Percentiles rank a stretch among this genome's conserved stretches.
These are phyloP conservation scores for Fusarium luffae DNA, from an alignment of 2,329 filamentous ascomycete genomes.

Conservation along the genomic window DNA sequence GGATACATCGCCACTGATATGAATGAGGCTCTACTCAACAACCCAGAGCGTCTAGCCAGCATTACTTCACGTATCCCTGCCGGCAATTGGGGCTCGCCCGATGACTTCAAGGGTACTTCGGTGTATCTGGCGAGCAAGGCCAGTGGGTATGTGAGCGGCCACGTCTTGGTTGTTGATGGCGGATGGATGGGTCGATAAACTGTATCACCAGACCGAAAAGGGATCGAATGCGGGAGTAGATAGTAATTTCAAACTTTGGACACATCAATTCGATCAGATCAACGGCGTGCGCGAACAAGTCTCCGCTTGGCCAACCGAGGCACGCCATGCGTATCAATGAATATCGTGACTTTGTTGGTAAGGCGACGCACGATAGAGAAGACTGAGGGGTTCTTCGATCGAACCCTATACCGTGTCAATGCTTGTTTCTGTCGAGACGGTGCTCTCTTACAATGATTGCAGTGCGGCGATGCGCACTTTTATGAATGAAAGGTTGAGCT, in stretches of 20 bases:
- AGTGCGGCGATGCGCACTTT: slow-evolving; percentile 61
- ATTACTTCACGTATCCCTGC: slow-evolving; percentile 86
- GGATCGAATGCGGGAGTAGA: slow-evolving; percentile 6
- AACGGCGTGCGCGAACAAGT: slow-evolving; percentile 39
- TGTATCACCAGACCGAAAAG: not conserved
- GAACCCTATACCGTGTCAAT: slow-evolving; percentile 12
- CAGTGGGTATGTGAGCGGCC: slow-evolving; percentile 85
- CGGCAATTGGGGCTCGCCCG: slow-evolving; percentile 82
- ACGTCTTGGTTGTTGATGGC: slow-evolving; percentile 85
- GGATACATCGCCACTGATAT: slow-evolving; percentile 96
- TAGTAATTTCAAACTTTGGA: not conserved
- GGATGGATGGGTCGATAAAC: slow-evolving; percentile 88
- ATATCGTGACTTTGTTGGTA: slow-evolving; percentile 40
- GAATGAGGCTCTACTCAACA: slow-evolving; percentile 84
- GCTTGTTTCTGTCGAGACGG: not conserved
- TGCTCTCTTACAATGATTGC: slow-evolving; percentile 58
- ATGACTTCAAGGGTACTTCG: slow-evolving; percentile 87
- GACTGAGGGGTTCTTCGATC: slow-evolving; percentile 7
- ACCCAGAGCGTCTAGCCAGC: slow-evolving; percentile 74
- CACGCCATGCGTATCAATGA: slow-evolving; percentile 29
- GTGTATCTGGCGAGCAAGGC: slow-evolving; percentile 81
- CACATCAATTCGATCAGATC: not conserved
- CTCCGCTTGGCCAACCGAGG: slow-evolving; percentile 40
- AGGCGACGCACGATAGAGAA: slow-evolving; percentile 37
- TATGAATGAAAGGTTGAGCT: slow-evolving; percentile 56